Conservation (phyloP, 192 early-diverging fungal genomes). For the Rhizoclosmatium sp. region DNA sequence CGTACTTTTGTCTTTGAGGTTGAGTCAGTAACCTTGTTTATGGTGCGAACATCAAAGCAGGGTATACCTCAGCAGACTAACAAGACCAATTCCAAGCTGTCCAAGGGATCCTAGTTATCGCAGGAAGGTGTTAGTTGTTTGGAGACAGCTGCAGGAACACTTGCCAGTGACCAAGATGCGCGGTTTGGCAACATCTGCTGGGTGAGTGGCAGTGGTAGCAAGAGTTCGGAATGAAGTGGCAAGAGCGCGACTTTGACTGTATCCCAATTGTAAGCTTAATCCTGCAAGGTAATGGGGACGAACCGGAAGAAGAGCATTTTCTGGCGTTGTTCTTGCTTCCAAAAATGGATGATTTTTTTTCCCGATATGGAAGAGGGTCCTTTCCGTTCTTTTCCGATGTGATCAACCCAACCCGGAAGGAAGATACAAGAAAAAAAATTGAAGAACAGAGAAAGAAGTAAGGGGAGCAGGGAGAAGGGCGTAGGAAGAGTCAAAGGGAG, state of each 20-base stretch:
- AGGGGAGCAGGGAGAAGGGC: not conserved
- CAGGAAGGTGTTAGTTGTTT: too few species aligned
- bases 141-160: slow-evolving; percentile 15
- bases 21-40: not conserved
- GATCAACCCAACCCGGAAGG: too few species aligned
- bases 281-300: too few species aligned
- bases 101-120: slow-evolving; percentile 63
- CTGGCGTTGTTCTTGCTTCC: not conserved
- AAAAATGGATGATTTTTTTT: not conserved
- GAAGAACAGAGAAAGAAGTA: not conserved
- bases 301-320: not conserved
- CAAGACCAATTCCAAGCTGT: slow-evolving; percentile 70
- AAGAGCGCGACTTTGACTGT: not conserved
- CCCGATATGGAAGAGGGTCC: not conserved
- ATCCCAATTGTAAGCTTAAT: not conserved
- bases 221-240: slow-evolving; percentile 1
- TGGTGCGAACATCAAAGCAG: slow-evolving; percentile 14
- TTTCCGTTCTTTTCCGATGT: not conserved
- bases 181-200: slow-evolving; percentile 33
- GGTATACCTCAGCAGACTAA: slow-evolving; percentile 63
- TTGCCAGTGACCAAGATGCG: slow-evolving; percentile 68
- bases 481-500: not conserved
- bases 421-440: not conserved
- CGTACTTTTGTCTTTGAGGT: slow-evolving; percentile 55
- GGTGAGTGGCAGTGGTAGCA: not conserved